Conservation (phyloP, 495 filamentous ascomycete genomes). For the Penicillium paxilli region DNA sequence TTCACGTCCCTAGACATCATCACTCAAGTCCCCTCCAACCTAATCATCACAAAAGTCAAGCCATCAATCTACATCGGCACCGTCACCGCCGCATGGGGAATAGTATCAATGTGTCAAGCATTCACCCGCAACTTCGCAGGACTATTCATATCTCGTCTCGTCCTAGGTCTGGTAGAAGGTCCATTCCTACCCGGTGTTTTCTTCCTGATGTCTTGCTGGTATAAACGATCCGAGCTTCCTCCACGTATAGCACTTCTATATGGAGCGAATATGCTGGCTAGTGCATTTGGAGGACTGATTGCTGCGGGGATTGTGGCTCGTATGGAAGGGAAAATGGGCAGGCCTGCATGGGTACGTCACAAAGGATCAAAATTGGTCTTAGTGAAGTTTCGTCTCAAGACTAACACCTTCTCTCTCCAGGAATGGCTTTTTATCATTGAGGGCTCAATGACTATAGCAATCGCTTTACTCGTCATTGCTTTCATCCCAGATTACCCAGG, state of each 20-base stretch:
- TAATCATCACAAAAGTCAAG: conserved; percentile 7
- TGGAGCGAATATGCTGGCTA: conserved; percentile 54
- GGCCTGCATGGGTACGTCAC: conserved; percentile 11
- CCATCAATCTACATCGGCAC: conserved; percentile 9
- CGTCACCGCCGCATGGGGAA: conserved; percentile 6
- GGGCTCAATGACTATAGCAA: conserved; percentile 8
- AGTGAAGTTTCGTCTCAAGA: neutral
- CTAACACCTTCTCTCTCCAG: neutral
- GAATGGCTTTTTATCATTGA: conserved; percentile 15
- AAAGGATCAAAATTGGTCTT: neutral
- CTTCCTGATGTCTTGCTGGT: conserved; percentile 56
- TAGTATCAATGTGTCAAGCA: conserved; percentile 11
- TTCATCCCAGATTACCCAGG: conserved; percentile 10
- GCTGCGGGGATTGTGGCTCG: conserved; percentile 42
- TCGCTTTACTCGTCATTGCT: conserved; percentile 5
- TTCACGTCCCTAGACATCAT: no score
- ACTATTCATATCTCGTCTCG: conserved; percentile 3
- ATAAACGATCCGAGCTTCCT: conserved; percentile 53
- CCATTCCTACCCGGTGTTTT: conserved; percentile 21
- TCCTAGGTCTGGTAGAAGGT: conserved; percentile 9
- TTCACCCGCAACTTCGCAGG: conserved; percentile 9
- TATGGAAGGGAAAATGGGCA: conserved; percentile 12
- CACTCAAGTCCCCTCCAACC: conserved; percentile 8
- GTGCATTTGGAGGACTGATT: conserved; percentile 58
- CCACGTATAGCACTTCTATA: conserved; percentile 52